Percentiles rank a stretch among this genome's conserved stretches.
Conservation (phyloP, 2,329 filamentous ascomycete genomes). For the Colletotrichum brevisporum region DNA sequence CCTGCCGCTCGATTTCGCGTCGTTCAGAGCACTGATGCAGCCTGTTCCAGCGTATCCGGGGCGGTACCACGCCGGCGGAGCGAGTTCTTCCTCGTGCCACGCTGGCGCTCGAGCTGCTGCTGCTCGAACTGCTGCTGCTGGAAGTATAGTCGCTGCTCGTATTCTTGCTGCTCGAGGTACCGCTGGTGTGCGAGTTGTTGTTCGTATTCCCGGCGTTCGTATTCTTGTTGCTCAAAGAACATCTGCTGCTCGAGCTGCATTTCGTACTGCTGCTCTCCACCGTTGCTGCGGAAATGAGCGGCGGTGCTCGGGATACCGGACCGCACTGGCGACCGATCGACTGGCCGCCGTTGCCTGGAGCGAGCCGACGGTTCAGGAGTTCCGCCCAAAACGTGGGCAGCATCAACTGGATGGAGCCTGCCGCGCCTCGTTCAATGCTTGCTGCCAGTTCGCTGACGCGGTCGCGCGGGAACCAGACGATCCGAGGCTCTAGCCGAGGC, state of each 20-base stretch:
- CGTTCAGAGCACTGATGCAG: neutral
- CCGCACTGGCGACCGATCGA: neutral
- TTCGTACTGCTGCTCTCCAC: slow-evolving; percentile 1
- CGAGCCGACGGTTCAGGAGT: no score
- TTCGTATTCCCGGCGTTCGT: neutral
- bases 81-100: neutral
- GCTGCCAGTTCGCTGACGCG: slow-evolving; percentile 35
- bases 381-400: neutral
- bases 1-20: slow-evolving; percentile 12
- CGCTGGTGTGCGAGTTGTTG: neutral
- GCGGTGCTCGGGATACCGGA: no score
- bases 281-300: no score
- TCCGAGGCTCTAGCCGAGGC: neutral
- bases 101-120: neutral
- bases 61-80: no score
- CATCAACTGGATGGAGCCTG: neutral
- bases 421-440: slow-evolving; percentile 42
- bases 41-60: neutral
- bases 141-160: slow-evolving; percentile 11
- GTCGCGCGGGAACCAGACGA: slow-evolving; percentile 30
- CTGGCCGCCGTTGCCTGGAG: neutral
- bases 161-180: slow-evolving; percentile 2
- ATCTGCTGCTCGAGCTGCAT: neutral
- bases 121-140: no score
- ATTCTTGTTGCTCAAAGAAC: neutral